Evolutionary conservation across 2,329 filamentous ascomycete species (phyloP), one percentile per base, ranked within the genome.

Genomic region (Polytolypa hystricis): DNA sequence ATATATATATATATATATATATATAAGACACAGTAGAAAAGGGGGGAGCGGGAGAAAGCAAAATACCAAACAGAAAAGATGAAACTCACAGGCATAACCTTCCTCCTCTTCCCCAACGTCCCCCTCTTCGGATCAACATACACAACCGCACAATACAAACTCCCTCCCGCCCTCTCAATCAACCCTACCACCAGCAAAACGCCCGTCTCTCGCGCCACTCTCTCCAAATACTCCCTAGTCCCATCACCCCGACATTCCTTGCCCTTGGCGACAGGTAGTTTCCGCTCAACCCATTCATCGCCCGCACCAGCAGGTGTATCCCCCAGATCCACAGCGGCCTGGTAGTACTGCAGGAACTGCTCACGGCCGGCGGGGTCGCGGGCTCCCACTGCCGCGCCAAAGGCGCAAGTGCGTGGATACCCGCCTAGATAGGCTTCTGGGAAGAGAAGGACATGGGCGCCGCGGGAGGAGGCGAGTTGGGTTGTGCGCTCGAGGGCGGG

Each of bases 341-440:
- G 74, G 62, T 86, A 93, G 61, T 94, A 94, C 3, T 70, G 64
- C 7, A 87, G 69, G 54, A 80, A 95, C 51, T 93, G 84, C 17
- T 93, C 84, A 12, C 86, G 73, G 4, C 86, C 87, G 33, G 69
- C 65, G 2, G 71, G 65, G 0, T 72, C 70, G 25, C 87, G 77
- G 11, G 70, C 67, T 3, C 87, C 87, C 4, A 94, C 69, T 2
- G 73, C 70, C 31, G 77, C 77, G 4, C 86, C 86, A 51, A 94
- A 94, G 34, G 67, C 66, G 43, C 79, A 79, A 12, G 81, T 85
- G 8, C 87, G 80, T 12, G 89, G 89, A 55, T 95, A 95, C 1
- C 87, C 89, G 31, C 89, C 89, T 2, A 95, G 71, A 54, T 85
- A 94, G 15, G 87, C 87, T 65, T 96, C 87, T 0, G 89, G 89